These are phyloP conservation scores for Mimosa pudica DNA, from an alignment of 306 rosid species.

Conservation along the genomic window DNA sequence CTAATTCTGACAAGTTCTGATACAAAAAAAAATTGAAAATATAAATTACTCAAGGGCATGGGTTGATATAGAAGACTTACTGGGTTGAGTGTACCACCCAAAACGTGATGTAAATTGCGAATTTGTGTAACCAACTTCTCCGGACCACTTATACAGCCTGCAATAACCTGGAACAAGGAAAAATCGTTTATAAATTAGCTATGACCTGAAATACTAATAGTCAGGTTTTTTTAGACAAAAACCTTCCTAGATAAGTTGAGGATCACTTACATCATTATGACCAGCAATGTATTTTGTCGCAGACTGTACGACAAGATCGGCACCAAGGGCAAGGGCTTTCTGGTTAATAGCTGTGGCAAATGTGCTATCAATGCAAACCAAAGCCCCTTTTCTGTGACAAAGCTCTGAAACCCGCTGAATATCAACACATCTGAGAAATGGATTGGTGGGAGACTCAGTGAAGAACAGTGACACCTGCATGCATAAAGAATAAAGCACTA, in stretches of 20 bases:
- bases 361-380: conserved; percentile 95
- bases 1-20: conserved; percentile 14
- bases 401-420: conserved; percentile 88
- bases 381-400: conserved; percentile 77
- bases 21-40: conserved; percentile 4
- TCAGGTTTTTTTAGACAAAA: not conserved
- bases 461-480: conserved; percentile 90
- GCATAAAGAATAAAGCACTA: conserved; percentile 20
- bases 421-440: conserved; percentile 93
- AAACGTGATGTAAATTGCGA: conserved; percentile 79
- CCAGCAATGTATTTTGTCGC: conserved; percentile 89
- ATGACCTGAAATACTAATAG: conserved; percentile 3
- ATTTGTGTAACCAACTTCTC: conserved; percentile 64
- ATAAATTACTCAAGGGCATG: not conserved
- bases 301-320: conserved; percentile 88
- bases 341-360: conserved; percentile 97
- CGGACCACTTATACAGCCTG: conserved; percentile 87
- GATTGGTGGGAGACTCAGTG: conserved; percentile 98
- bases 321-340: conserved; percentile 89
- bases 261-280: conserved; percentile 82
- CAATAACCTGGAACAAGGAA: conserved; percentile 67
- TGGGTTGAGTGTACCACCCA: conserved; percentile 93
- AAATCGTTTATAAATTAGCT: conserved; percentile 11
- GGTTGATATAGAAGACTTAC: conserved; percentile 52
- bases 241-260: conserved; percentile 6